Evolutionary conservation across 129 eudicot genomes (phyloP), one percentile per base, ranked within the genome.

Genomic region (Artemisia annua): DNA sequence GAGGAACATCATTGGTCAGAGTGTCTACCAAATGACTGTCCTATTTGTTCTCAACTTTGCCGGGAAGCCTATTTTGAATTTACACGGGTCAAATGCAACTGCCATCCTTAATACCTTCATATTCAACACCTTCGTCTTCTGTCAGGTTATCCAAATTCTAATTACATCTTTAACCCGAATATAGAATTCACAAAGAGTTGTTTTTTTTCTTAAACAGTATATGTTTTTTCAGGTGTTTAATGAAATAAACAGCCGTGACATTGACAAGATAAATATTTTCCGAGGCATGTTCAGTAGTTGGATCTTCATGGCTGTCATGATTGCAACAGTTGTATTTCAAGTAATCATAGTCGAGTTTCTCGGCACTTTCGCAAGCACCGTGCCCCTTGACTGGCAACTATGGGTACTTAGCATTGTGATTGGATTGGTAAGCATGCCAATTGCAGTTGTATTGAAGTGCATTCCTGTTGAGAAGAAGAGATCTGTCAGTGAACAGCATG

Each of bases 81-180:
- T 93, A 58, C 69, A 67, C 49, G 98, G 96, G 16, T 73, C 94
- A 43, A 82, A 85, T 72, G 75, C 97, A 66, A 81, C 79, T 2
- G 67, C n/a, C 50, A 66, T 84, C 16, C 83, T 83, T 68, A 87
- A 87, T 68, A 93, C 98, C 39, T 85, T 93, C 86, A 89, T 93
- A 65, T 93, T 93, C 89, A 93, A 93, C 83, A 83, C 98, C 71
- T 93, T 93, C 51, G 98, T 93, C 61, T 93, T 93, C 73, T 93
- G 98, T 57, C 98, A 93, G 98, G 98, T 93, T 39, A 39, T 39
- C 10, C 11, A 39, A 39, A 39, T 39, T 39, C 46, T 39, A 39
- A 39, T 39, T 39, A 39, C 46, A 39, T 39, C 46, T 39, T 7
- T 39, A 39, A 39, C 11, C 46, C 1, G 46, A 8, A 39, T 39